phyloP scores from a whole-genome alignment of 2,329 filamentous ascomycete genomes.

The Aspergillus versicolor region DNA sequence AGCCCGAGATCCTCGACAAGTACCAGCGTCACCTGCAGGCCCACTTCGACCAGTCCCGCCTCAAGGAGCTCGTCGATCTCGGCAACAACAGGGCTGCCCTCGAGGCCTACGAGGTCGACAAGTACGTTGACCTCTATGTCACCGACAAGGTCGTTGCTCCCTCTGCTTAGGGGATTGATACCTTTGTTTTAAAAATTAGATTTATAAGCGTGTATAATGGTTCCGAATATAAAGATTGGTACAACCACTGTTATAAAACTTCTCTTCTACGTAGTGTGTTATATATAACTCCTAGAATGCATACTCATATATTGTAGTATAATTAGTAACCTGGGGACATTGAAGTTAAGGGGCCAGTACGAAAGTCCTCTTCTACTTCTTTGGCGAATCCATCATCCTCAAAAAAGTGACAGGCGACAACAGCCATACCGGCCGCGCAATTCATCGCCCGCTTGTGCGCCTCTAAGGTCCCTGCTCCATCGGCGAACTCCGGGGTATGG shows the following conservation, averaged over 20 bases:
- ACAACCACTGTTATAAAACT: not conserved
- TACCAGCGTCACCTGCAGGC: conserved; percentile 88
- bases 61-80: conserved; percentile 79
- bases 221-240: not conserved
- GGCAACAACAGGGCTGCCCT: conserved; percentile 73
- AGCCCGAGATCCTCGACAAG: conserved; percentile 94
- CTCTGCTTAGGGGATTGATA: conserved; percentile 18
- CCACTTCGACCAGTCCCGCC: conserved; percentile 74
- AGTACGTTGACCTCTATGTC: conserved; percentile 86
- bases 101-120: conserved; percentile 79
- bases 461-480: conserved; percentile 49
- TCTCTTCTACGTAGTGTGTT: not conserved
- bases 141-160: conserved; percentile 49
- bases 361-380: conserved; percentile 26
- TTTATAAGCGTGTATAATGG: conserved; percentile 7
- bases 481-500: conserved; percentile 55
- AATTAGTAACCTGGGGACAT: not conserved
- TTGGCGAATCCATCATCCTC: conserved; percentile 29
- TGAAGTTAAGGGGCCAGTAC: not conserved
- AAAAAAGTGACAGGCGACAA: conserved; percentile 30
- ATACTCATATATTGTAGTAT: too few species aligned
- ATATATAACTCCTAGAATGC: not conserved
- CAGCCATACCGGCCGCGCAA: conserved; percentile 32
- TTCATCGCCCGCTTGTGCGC: conserved; percentile 46
- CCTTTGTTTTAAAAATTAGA: conserved; percentile 8